phyloP scores from a whole-genome alignment of 148 eudicot genomes.

The Rhododendron williamsianum region DNA sequence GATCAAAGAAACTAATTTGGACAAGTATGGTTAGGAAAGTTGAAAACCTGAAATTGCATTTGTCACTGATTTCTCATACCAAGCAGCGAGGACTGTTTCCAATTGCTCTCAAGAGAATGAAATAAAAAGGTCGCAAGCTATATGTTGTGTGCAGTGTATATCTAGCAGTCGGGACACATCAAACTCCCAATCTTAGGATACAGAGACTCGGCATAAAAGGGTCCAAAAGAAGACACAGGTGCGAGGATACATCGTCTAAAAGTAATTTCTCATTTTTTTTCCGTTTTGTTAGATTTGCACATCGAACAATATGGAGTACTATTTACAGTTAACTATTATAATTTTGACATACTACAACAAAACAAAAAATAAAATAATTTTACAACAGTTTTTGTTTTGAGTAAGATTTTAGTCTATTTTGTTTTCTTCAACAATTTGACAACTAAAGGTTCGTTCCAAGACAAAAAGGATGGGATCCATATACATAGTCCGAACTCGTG shows the following conservation, averaged over 20 bases:
- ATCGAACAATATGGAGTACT: neutral
- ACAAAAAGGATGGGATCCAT: neutral
- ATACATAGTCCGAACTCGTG: neutral
- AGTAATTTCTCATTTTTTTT: neutral
- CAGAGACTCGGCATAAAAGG: neutral
- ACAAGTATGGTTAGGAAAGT: neutral
- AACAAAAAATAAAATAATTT: neutral
- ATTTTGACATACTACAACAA: neutral
- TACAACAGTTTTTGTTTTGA: neutral
- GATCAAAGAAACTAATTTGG: neutral
- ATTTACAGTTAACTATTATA: neutral
- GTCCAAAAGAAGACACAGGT: neutral
- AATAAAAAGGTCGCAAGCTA: neutral
- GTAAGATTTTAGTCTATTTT: neutral
- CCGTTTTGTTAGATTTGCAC: neutral
- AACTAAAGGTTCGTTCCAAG: neutral
- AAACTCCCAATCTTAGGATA: neutral
- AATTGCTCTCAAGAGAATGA: neutral
- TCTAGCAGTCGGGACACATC: neutral
- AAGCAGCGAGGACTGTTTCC: slow-evolving; percentile 4
- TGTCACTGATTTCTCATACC: neutral
- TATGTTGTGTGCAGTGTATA: neutral
- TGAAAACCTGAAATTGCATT: neutral
- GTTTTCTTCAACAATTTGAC: neutral
- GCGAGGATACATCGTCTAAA: neutral